Conservation (phyloP, 2,329 filamentous ascomycete species). For the Cadophora sp. region DNA sequence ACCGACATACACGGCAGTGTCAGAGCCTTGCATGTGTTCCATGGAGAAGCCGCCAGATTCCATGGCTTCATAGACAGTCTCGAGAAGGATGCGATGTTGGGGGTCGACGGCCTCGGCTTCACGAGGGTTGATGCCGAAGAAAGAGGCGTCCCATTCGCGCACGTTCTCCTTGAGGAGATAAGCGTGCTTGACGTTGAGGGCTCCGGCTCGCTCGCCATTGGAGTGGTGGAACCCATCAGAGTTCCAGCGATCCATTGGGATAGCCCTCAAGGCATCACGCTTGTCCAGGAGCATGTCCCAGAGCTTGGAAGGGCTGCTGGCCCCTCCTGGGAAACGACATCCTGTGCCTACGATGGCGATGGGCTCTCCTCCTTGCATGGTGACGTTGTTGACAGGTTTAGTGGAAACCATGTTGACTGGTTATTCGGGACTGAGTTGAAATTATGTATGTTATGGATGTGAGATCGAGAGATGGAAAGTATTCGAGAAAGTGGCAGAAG, state of each 20-base stretch:
- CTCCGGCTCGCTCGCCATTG: conserved; percentile 48
- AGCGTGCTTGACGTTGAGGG: conserved; percentile 27
- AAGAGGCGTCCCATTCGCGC: conserved; percentile 47
- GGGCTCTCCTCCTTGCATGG: conserved; percentile 26
- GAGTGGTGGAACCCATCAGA: conserved; percentile 60
- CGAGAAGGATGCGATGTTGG: conserved; percentile 35
- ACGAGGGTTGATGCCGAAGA: conserved; percentile 40
- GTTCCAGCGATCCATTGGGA: conserved; percentile 49
- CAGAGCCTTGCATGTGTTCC: conserved; percentile 25
- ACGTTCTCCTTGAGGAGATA: conserved; percentile 47
- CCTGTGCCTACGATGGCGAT: conserved; percentile 48
- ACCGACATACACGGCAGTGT: conserved; percentile 44
- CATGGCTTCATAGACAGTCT: conserved; percentile 41
- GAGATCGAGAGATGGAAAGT: not conserved
- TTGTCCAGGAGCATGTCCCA: conserved; percentile 53
- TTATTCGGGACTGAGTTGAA: not conserved
- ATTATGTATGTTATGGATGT: not conserved
- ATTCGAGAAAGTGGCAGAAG: not conserved
- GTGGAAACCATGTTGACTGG: conserved; percentile 23
- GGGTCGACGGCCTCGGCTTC: conserved; percentile 42
- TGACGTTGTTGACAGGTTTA: conserved; percentile 15
- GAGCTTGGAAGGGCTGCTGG: conserved; percentile 52
- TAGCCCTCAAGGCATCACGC: conserved; percentile 54
- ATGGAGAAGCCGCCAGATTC: conserved; percentile 36
- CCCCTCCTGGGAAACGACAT: conserved; percentile 48